A percentile compares a stretch with the other conserved stretches of the same genome.
Conservation (phyloP, 1,284 basidiomycete species). For the Cryptococcus sp. region DNA sequence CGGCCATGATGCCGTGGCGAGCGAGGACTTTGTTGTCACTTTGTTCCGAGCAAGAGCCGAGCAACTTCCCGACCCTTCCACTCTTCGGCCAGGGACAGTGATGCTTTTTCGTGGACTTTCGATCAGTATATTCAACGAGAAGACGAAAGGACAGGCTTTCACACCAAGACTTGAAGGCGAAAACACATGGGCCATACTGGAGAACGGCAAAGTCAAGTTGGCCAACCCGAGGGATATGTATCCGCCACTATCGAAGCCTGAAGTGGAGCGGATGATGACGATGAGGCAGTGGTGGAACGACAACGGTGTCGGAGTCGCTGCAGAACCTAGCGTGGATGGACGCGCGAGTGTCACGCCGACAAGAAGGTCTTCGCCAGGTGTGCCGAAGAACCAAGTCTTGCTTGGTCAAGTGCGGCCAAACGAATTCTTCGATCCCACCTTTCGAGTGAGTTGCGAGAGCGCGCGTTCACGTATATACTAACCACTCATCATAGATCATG, state of each 20-base stretch:
- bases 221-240: constrained; percentile 2
- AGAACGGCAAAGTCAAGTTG: constrained; percentile 11
- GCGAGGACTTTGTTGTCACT: constrained; percentile 34
- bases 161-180: constrained; percentile 1
- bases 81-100: constrained; percentile 15
- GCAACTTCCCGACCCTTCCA: constrained; percentile 18
- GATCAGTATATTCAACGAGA: constrained; percentile 24
- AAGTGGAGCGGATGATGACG: constrained; percentile 13
- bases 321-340: neutral
- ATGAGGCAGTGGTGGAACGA: constrained; percentile 13
- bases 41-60: constrained; percentile 24
- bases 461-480: neutral
- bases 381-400: neutral
- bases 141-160: constrained; percentile 34
- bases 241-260: neutral
- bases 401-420: constrained; percentile 11
- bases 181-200: constrained; percentile 20
- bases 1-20: neutral
- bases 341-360: neutral
- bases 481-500: constrained; percentile 21
- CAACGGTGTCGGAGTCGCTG: neutral
- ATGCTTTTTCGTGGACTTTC: constrained; percentile 29
- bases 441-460: constrained; percentile 26
- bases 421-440: constrained; percentile 22
- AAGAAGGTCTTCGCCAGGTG: neutral